Evolutionary conservation across 192 early-diverging fungal species (phyloP), one percentile per base, ranked within the genome.

Genomic region (Fimicolochytrium jonesii): DNA sequence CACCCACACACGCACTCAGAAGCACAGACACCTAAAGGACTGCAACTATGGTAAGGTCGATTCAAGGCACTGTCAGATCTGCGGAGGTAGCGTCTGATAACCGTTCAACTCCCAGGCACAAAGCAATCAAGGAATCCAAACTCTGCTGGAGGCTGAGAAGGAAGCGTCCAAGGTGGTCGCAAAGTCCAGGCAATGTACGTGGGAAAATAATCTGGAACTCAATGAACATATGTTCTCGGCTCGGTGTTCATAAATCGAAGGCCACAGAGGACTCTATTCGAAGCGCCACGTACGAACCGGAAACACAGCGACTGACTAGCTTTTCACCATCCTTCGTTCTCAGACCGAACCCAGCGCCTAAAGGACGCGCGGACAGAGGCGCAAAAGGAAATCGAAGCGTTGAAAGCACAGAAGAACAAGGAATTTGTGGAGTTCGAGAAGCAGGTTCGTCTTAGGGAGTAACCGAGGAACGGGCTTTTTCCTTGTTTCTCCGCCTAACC

Each of bases 341-440:
- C 59, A 90, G 87, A 94, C 76, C 91, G 95, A 52, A 84, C 92
- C 49, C 86, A 94, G 73, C 84, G 92, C 43, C 77, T 98, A 47
- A 93, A 94, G 79, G 93, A 92, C 67, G 95, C 95, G n/a, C 88
- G 95, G 59, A 84, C 88, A 10, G 92, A 94, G 64, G 95, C 95
- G 26, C 80, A 78, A 57, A 92, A 92, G 74, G 95, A 94, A 49
- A 94, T 98, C 58, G 88, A 90, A 42, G 78, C 77, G 35, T 77
- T 95, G 43, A 94, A 95, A 73, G 76, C 75, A 37, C 78, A 84
- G 69, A 98, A 95, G 80, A 86, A 86, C 63, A 73, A 78, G 36
- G 92, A 94, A 64, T 92, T 88, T 66, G 75, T 81, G 59, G 64
- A 67, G 25, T 92, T 86, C 70, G 89, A 91, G 45, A 74, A 81